phyloP scores from a whole-genome alignment of 305 asterid species.

The Fraxinus platypoda region DNA sequence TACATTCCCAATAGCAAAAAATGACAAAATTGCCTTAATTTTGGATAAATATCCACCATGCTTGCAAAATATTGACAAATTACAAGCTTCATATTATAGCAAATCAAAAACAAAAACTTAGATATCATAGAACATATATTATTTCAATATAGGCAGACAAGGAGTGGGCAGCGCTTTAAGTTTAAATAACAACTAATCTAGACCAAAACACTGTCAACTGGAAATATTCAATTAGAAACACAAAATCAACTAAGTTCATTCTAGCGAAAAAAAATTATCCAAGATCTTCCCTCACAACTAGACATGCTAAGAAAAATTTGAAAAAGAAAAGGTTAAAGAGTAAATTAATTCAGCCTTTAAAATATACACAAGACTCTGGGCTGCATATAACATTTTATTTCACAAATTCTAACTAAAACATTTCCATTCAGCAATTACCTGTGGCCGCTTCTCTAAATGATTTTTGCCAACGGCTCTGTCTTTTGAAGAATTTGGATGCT shows the following conservation, averaged over 20 bases:
- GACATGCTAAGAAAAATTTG: neutral
- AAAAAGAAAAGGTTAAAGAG: neutral
- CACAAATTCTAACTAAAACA: slow-evolving; percentile 9
- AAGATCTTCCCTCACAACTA: neutral
- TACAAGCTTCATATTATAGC: neutral
- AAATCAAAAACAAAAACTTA: neutral
- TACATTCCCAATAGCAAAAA: neutral
- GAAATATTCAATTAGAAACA: neutral
- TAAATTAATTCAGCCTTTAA: neutral
- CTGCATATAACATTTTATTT: neutral
- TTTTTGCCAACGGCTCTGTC: slow-evolving; percentile 59
- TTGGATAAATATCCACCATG: neutral
- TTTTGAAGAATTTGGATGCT: slow-evolving; percentile 76
- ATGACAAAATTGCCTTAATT: neutral
- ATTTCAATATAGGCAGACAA: neutral
- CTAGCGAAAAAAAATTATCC: neutral
- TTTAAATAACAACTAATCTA: neutral
- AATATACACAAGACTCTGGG: slow-evolving; percentile 8
- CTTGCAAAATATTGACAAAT: neutral
- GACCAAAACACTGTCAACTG: neutral
- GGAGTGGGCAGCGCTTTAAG: neutral
- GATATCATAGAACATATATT: neutral
- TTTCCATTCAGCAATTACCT: slow-evolving; percentile 42
- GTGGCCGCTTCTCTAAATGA: slow-evolving; percentile 56
- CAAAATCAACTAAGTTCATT: neutral